Percentiles rank a stretch among this genome's conserved stretches.
Conservation (phyloP, 331 rosid species). For the Pyracantha coccinea region DNA sequence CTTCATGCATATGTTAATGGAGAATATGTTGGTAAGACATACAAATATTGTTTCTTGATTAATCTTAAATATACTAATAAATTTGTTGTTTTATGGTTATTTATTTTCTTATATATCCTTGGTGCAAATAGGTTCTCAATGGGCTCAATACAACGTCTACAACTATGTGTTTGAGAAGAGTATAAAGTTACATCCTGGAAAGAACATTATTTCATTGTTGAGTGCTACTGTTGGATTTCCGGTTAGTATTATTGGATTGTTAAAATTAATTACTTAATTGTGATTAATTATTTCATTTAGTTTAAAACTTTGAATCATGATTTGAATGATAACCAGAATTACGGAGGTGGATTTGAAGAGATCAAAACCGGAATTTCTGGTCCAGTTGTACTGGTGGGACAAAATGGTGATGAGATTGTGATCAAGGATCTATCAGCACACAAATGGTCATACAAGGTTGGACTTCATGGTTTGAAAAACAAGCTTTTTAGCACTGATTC, state of each 20-base stretch:
- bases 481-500: conserved; percentile 16
- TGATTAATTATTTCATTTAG: not conserved
- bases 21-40: conserved; percentile 29
- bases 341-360: conserved; percentile 27
- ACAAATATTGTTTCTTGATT: not conserved
- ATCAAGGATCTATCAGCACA: conserved; percentile 30
- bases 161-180: conserved; percentile 11
- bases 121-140: conserved; percentile 18
- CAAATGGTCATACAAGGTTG: conserved; percentile 41
- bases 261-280: not conserved
- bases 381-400: conserved; percentile 26
- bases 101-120: not conserved
- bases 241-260: not conserved
- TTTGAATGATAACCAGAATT: conserved; percentile 21
- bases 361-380: conserved; percentile 33
- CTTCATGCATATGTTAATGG: conserved; percentile 50
- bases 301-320: not conserved
- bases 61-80: not conserved
- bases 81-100: not conserved
- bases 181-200: conserved; percentile 19
- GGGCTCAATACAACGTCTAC: conserved; percentile 11
- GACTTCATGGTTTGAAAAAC: conserved; percentile 32
- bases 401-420: conserved; percentile 35
- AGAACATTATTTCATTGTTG: conserved; percentile 19
- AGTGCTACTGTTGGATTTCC: conserved; percentile 22